Base-by-base conservation (phyloP, 371 early-diverging fungal species). In the Lichtheimia corymbifera region DNA sequence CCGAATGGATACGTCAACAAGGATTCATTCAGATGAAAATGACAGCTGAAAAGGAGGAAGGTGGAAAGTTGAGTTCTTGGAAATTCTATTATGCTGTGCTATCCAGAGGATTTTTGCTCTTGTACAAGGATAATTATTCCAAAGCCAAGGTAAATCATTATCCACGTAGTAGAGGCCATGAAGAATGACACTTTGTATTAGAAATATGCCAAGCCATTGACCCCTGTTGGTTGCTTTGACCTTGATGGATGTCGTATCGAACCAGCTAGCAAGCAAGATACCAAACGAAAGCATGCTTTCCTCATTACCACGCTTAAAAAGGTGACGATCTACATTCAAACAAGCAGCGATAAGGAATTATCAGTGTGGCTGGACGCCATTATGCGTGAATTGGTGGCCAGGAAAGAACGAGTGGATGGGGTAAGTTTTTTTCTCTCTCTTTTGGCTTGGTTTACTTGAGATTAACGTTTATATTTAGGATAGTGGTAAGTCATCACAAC, bases 11-110 rank as follows among this genome's bases (percentile, higher is more conserved):
- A 7, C 56, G 77, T 45, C 71, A 73, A 15, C 69, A 74, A 53
- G 76, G 76, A 3, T 70, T 68, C 50, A 71, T 80, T 27, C 77
- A 80, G 49, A 76, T 80, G 80, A 80, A 80, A 58, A 75, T 79
- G 76, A 63, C 69, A 49, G 73, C 76, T 4, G 76, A 70, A 47
- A 79, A 79, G 44, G 71, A 75, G 44, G 76, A 75, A 45, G 76
- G 72, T 20, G 73, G 74, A 11, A 79, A 80, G 50, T 41, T 80
- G 18, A 74, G 73, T 24, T 80, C 80, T 4, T 80, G 80, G 80
- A 80, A 80, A 55, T 59, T 72, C 12, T 80, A 80, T 51, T 71
- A 72, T 66, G 75, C 70, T 14, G 76, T 77, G 5, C 60, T 80
- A 17, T 73, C 72, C 55, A 67, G 70, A 41, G 80, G 80, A 0